Percentiles rank a stretch among this genome's conserved stretches.
Evolutionary conservation across 805 yeast genomes (phyloP).

Genomic region (Sporopachydermia quercuum): DNA sequence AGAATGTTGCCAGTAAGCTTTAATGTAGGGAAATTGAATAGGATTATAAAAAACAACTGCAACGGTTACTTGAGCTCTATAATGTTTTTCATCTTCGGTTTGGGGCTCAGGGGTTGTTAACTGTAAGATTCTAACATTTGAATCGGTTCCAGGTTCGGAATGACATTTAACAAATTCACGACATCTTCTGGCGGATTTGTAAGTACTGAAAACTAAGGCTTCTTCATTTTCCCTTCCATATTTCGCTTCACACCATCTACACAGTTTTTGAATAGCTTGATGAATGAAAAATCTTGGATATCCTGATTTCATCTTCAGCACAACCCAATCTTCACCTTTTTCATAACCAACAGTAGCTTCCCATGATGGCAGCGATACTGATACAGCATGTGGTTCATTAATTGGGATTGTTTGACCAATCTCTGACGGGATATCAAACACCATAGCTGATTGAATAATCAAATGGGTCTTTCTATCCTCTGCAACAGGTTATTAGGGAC

Average conservation of each 20-base stretch:
- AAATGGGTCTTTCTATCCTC: too few species aligned
- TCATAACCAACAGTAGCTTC: slow-evolving; percentile 84
- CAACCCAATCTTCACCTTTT: slow-evolving; percentile 76
- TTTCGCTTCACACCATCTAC: slow-evolving; percentile 33
- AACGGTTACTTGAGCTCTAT: slow-evolving; percentile 50
- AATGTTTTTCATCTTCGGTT: slow-evolving; percentile 40
- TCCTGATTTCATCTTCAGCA: slow-evolving; percentile 64
- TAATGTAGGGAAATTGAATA: slow-evolving; percentile 45
- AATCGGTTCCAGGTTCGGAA: slow-evolving; percentile 13
- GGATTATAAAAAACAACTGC: slow-evolving; percentile 69
- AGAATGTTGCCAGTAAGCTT: slow-evolving; percentile 90
- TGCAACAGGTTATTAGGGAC: too few species aligned
- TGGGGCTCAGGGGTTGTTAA: slow-evolving; percentile 57
- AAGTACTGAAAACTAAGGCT: slow-evolving; percentile 64
- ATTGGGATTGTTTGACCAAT: slow-evolving; percentile 84
- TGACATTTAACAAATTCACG: slow-evolving; percentile 54
- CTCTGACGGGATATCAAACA: slow-evolving; percentile 15
- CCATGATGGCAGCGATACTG: slow-evolving; percentile 94
- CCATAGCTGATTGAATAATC: too few species aligned
- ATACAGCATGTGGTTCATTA: slow-evolving; percentile 82
- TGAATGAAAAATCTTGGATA: slow-evolving; percentile 80
- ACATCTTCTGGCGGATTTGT: slow-evolving; percentile 69
- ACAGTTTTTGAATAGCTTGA: slow-evolving; percentile 40
- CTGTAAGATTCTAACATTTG: slow-evolving; percentile 47
- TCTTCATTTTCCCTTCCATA: slow-evolving; percentile 73